Percentiles rank a stretch among this genome's conserved stretches.
Conservation (phyloP, 495 filamentous ascomycete genomes). For the Xylaria venustula region DNA sequence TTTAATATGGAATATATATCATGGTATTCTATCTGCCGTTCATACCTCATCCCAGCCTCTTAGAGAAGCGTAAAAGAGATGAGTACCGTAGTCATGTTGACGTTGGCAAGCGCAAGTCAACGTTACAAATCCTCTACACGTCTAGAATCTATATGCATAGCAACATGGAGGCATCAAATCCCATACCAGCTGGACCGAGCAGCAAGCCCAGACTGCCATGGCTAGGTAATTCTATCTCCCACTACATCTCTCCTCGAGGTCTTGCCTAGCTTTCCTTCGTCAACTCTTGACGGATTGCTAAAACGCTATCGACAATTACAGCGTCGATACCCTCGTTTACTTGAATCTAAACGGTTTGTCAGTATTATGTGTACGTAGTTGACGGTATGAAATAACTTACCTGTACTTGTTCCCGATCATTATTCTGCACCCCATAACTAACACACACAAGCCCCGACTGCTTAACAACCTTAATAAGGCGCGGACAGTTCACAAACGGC, state of each 20-base stretch:
- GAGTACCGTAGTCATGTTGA: too few relatives aligned
- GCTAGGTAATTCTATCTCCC: too few relatives aligned
- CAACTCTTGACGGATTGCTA: constrained; percentile 64
- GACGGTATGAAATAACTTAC: constrained; percentile 48
- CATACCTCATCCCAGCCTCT: too few relatives aligned
- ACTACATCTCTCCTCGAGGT: not conserved
- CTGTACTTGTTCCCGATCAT: constrained; percentile 79
- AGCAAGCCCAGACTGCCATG: too few relatives aligned
- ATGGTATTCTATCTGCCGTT: too few relatives aligned
- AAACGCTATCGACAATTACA: constrained; percentile 91
- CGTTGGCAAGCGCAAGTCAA: too few relatives aligned
- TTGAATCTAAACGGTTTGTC: constrained; percentile 62
- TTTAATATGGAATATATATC: too few relatives aligned
- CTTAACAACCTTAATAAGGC: constrained; percentile 95
- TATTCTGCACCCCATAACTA: constrained; percentile 89
- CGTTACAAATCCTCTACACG: too few relatives aligned
- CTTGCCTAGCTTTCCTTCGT: constrained; percentile 27
- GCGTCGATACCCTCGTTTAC: constrained; percentile 94
- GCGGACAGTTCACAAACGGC: constrained; percentile 80
- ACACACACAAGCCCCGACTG: constrained; percentile 92
- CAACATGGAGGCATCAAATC: too few relatives aligned
- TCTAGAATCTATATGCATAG: too few relatives aligned
- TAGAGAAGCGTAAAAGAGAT: too few relatives aligned
- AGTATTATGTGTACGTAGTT: constrained; percentile 12
- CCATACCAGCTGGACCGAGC: too few relatives aligned